Conservation (phyloP, 2,329 filamentous ascomycete species). For the Diaporthe eres region DNA sequence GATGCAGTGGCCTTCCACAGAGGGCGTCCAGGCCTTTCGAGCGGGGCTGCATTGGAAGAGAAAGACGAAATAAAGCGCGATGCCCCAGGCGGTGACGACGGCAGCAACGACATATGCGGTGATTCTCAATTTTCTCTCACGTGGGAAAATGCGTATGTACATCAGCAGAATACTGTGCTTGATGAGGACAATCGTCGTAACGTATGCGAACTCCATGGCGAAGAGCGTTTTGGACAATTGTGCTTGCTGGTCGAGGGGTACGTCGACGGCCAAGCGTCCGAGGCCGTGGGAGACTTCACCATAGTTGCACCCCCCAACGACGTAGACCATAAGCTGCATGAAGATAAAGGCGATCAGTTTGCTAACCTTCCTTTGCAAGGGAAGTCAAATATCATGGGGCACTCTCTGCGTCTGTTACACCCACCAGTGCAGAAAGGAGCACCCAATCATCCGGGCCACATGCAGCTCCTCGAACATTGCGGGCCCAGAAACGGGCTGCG, state of each 20-base stretch:
- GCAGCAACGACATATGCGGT: background rate
- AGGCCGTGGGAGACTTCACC: background rate
- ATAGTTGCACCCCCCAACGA: background rate
- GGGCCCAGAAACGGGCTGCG: background rate
- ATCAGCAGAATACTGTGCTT: background rate
- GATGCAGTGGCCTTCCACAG: background rate
- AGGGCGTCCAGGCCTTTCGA: background rate
- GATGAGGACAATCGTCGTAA: background rate
- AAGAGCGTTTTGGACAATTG: conserved; percentile 1
- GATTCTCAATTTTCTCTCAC: conserved; percentile 1
- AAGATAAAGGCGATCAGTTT: background rate
- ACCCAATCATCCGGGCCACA: background rate
- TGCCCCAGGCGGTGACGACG: background rate
- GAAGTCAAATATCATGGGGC: background rate
- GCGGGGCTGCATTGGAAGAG: background rate
- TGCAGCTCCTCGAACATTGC: conserved; percentile 1
- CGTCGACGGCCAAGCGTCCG: background rate
- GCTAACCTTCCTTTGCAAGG: background rate
- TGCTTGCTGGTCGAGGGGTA: background rate
- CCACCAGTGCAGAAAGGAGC: background rate
- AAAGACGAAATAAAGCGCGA: background rate
- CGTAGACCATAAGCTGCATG: background rate
- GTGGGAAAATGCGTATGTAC: background rate
- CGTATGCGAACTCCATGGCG: background rate
- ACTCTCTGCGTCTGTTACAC: background rate